Evolutionary conservation across 768 basidiomycete species (phyloP), one percentile per base, ranked within the genome.

Genomic region (Gloeophyllum trabeum): DNA sequence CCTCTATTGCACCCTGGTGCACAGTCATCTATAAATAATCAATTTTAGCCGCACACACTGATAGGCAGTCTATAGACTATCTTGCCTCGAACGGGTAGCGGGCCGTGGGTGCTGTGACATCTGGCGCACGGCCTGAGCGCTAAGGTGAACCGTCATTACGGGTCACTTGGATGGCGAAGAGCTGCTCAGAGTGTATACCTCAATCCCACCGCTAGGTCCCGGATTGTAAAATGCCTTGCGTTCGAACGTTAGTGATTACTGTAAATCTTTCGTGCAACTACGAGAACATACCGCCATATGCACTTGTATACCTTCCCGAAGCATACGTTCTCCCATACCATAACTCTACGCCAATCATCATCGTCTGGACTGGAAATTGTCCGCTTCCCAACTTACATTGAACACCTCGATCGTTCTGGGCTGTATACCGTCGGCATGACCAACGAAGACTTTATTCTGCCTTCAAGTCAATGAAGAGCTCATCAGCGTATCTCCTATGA

Each of bases 161-260:
- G 10, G 10, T 32, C 10, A 37, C 10, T 21, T 10, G 20, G 36
- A 37, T 12, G 36, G 20, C 36, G 36, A 37, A 12, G 36, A 1
- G 13, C 19, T 30, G n/a, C n/a, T n/a, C n/a, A n/a, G n/a, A n/a
- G n/a, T n/a, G n/a, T n/a, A n/a, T 42, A 73, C 80, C 62, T 76
- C 66, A 25, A 82, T 80, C 4, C 65, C 73, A 10, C 75, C 76
- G 32, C 61, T 47, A 1, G 58, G 55, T 21, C 63, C 59, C 12
- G 80, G 80, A 48, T 81, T 79, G 51, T 81, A 82, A 51, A 81
- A 80, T 13, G 78, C 74, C 80, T 82, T 24, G 25, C n/a, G 14
- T 13, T 14, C 14, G 16, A 30, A 7, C 3, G 20, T 34, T 36
- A 25, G 22, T 23, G 13, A 35, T 19, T 10, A 26, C 14, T 4